These are phyloP conservation scores for Linnemannia exigua DNA, from an alignment of 192 early-diverging fungal genomes.

Conservation along the genomic window DNA sequence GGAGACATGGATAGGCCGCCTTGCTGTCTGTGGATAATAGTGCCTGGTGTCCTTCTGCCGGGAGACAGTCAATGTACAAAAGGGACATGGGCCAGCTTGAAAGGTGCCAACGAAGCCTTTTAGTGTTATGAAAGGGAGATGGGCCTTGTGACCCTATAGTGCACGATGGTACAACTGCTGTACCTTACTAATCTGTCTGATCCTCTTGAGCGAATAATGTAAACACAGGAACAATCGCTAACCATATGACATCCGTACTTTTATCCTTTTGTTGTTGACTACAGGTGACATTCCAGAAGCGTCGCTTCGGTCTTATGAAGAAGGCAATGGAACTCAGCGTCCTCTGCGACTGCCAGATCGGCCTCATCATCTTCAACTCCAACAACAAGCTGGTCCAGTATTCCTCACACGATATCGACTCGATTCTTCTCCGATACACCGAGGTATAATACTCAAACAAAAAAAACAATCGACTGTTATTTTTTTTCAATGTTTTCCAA, in stretches of 20 bases:
- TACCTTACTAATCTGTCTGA: not conserved
- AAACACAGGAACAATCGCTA: not conserved
- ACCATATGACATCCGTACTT: not conserved
- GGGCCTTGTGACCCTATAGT: not conserved
- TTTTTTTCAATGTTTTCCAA: not conserved
- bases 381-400: slow-evolving; percentile 96
- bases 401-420: slow-evolving; percentile 94
- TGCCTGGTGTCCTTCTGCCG: too few species aligned
- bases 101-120: not conserved
- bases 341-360: slow-evolving; percentile 96
- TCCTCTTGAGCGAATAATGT: too few species aligned
- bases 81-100: not conserved
- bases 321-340: slow-evolving; percentile 97
- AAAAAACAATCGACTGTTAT: not conserved
- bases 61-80: too few species aligned
- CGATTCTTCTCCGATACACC: slow-evolving; percentile 91
- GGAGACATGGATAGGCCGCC: too few species aligned
- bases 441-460: slow-evolving; percentile 63
- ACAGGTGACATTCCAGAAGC: slow-evolving; percentile 94
- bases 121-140: not conserved
- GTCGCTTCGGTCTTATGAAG: slow-evolving; percentile 96
- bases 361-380: slow-evolving; percentile 93
- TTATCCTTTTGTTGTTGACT: slow-evolving; percentile 7
- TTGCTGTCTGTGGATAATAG: too few species aligned
- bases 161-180: not conserved